Evolutionary conservation across 768 basidiomycete species (phyloP).

Genomic region (Boletus reticuloceps): DNA sequence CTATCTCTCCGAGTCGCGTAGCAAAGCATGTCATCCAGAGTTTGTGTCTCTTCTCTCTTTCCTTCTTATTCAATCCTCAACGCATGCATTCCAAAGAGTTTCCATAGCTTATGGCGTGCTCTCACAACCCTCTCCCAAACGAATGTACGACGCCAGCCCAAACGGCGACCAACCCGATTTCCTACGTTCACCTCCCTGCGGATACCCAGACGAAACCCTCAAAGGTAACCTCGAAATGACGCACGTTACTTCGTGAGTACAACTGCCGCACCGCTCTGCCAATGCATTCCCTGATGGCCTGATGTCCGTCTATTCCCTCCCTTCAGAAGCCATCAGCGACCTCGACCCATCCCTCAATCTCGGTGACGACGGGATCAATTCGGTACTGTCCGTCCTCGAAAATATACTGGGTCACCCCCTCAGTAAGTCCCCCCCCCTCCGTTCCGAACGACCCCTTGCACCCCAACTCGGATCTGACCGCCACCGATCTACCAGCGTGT

Average conservation of each 20-base stretch:
- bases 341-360: conserved; percentile 75
- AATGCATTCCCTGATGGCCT: too few relatives aligned
- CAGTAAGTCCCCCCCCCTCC: conserved; percentile 41
- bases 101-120: conserved; percentile 81
- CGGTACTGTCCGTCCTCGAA: conserved; percentile 67
- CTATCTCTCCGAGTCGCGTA: conserved; percentile 70
- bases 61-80: neutral
- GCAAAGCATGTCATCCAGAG: conserved; percentile 85
- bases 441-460: too few relatives aligned
- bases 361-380: conserved; percentile 76
- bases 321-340: conserved; percentile 69
- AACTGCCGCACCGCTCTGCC: too few relatives aligned
- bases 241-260: conserved; percentile 65
- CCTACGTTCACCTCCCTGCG: conserved; percentile 49
- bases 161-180: conserved; percentile 44
- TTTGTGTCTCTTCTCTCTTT: conserved; percentile 38
- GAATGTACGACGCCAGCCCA: conserved; percentile 63
- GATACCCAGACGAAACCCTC: conserved; percentile 77
- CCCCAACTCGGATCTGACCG: neutral
- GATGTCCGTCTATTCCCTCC: neutral
- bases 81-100: conserved; percentile 68
- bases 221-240: conserved; percentile 78
- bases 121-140: conserved; percentile 65
- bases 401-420: too few relatives aligned
- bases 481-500: conserved; percentile 46